Base-by-base conservation (phyloP, 208 protist species). In the Jaenimonas drosophilae region DNA sequence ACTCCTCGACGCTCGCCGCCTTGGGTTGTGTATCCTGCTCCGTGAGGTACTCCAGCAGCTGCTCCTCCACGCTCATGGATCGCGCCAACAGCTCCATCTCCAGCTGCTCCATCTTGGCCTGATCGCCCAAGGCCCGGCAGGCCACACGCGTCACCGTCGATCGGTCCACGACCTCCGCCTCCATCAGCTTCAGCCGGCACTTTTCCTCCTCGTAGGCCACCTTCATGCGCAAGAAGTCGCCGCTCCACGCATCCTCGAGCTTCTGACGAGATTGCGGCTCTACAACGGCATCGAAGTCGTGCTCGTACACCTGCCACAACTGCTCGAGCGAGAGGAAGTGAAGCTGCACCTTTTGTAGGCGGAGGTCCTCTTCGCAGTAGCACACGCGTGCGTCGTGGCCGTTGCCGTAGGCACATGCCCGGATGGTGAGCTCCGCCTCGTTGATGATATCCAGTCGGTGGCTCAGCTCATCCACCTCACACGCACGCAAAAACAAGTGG, bases 391-490 rank as follows among this genome's bases (percentile, higher is more conserved):
- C 37, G 24, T 57, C 48, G 28, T 57, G 37, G 11, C 59, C 63
- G 25, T 36, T 16, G 12, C 30, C 24, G 40, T 51, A 69, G 1
- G 59, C 54, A n/a, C 44, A 31, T 34, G 70, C 58, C 43, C 56
- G 30, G 9, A 70, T 49, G 14, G 43, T 45, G 23, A 72, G 31
- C 41, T 64, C 60, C 20, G 70, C 64, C 34, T 73, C 64, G 28
- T 32, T 53, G 32, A 78, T 59, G 31, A 78, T 64, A 25, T 64
- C 46, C 33, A 78, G 45, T n/a, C 70, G 64, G 11, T 20, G 41
- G 20, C 43, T 25, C 19, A 72, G 38, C 43, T 78, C 70, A 24
- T 78, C 70, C 32, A 64, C 62, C 39, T 59, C 54, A 49, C 63
- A 77, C 9, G 59, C 57, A 0, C 57, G 53, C 4, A 67, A 27